A percentile compares a stretch with the other conserved stretches of the same genome.
Conservation (phyloP, 768 basidiomycete species). For the Pseudohyphozyma bogoriensis region DNA sequence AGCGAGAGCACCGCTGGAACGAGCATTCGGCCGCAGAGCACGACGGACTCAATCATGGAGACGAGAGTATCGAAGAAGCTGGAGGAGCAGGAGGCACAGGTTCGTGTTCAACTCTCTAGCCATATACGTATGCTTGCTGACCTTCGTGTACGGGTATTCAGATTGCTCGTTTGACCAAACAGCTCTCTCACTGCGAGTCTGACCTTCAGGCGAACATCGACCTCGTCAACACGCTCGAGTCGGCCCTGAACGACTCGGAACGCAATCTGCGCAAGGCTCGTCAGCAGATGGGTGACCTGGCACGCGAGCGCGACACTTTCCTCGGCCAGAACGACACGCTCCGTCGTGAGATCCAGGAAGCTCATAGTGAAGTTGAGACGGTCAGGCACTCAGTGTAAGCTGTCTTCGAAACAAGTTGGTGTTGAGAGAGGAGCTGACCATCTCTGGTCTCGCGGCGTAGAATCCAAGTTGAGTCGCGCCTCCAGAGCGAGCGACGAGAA, state of each 20-base stretch:
- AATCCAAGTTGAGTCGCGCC: conserved; percentile 48
- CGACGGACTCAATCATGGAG: conserved; percentile 23
- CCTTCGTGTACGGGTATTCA: too few relatives aligned
- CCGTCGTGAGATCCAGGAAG: conserved; percentile 60
- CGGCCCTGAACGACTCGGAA: conserved; percentile 79
- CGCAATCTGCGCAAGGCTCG: conserved; percentile 91
- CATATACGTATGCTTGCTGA: too few relatives aligned
- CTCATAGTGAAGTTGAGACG: conserved; percentile 65
- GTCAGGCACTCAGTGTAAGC: conserved; percentile 43
- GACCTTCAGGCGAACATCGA: conserved; percentile 89
- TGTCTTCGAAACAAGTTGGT: background rate
- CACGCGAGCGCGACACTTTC: conserved; percentile 70
- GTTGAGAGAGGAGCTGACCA: conserved; percentile 48
- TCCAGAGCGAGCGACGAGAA: conserved; percentile 78
- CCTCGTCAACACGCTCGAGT: conserved; percentile 70
- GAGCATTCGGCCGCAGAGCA: conserved; percentile 10
- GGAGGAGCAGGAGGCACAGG: conserved; percentile 29
- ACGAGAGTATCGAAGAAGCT: conserved; percentile 18
- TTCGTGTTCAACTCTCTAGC: background rate
- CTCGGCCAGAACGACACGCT: conserved; percentile 56
- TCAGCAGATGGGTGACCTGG: conserved; percentile 82
- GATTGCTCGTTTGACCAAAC: conserved; percentile 90
- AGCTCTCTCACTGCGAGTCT: conserved; percentile 81
- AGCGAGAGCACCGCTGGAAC: conserved; percentile 3
- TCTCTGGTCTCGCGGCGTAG: background rate